Evolutionary conservation across 2,329 filamentous ascomycete species (phyloP).

Genomic region (Davidsoniella australis): DNA sequence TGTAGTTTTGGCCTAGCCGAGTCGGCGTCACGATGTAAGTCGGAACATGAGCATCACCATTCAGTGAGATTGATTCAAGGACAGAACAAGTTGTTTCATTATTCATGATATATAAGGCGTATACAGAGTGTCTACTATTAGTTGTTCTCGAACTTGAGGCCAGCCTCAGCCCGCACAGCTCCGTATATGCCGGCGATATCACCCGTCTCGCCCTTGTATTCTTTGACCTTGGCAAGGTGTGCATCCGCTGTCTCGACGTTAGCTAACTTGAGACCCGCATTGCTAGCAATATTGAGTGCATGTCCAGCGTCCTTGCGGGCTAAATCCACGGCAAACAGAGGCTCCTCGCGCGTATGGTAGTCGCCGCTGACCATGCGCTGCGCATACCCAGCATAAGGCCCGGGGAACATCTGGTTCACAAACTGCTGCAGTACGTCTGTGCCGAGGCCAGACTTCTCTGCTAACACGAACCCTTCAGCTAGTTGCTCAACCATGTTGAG

Average conservation of each 20-base stretch:
- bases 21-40: background rate
- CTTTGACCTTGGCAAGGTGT: slow-evolving; percentile 53
- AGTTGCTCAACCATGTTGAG: slow-evolving; percentile 67
- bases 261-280: slow-evolving; percentile 42
- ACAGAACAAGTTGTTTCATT: background rate
- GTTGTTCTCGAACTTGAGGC: slow-evolving; percentile 53
- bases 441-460: slow-evolving; percentile 66
- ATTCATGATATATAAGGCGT: background rate
- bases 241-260: slow-evolving; percentile 50
- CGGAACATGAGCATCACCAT: background rate
- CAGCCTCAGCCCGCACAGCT: slow-evolving; percentile 55
- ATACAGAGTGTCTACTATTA: background rate
- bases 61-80: background rate
- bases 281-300: slow-evolving; percentile 48
- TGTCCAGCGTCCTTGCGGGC: slow-evolving; percentile 71
- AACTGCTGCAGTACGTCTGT: slow-evolving; percentile 52
- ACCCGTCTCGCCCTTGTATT: slow-evolving; percentile 48
- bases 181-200: slow-evolving; percentile 78
- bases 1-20: background rate
- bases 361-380: slow-evolving; percentile 58
- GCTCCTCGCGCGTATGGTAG: slow-evolving; percentile 59
- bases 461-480: slow-evolving; percentile 59
- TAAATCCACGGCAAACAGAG: slow-evolving; percentile 68
- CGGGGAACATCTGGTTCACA: slow-evolving; percentile 57
- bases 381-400: slow-evolving; percentile 58